A percentile compares a stretch with the other conserved stretches of the same genome.
phyloP scores from a whole-genome alignment of 371 early-diverging fungal genomes.

The Syncephalastrum sp. region DNA sequence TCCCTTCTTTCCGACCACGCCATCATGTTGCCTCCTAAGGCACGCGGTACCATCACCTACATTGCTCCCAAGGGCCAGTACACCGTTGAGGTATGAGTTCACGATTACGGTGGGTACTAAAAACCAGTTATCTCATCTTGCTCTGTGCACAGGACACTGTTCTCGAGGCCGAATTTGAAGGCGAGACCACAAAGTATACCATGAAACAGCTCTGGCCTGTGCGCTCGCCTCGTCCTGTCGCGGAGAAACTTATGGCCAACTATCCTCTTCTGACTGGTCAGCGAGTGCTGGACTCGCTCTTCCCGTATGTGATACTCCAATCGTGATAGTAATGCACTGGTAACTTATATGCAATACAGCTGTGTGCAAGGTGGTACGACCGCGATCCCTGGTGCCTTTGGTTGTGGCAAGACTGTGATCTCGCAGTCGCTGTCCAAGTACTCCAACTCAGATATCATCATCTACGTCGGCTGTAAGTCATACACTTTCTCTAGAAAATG shows the following conservation, averaged over 20 bases:
- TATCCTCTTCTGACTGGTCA: conserved; percentile 99
- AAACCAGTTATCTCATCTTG: not conserved
- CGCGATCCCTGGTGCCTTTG: conserved; percentile 99
- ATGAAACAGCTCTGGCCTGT: conserved; percentile 99
- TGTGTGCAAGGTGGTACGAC: conserved; percentile 99
- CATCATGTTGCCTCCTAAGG: conserved; percentile 96
- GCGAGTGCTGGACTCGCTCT: conserved; percentile 98
- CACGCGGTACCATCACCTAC: conserved; percentile 94
- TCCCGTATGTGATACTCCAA: conserved; percentile 71
- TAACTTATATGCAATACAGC: conserved; percentile 17
- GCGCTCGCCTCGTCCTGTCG: conserved; percentile 96
- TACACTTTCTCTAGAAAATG: not conserved
- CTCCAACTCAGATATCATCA: conserved; percentile 99
- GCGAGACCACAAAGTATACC: conserved; percentile 83
- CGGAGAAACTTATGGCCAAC: conserved; percentile 96
- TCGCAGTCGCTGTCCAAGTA: conserved; percentile 99
- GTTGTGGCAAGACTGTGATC: conserved; percentile 99
- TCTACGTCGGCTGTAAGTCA: conserved; percentile 96
- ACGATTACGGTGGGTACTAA: no score
- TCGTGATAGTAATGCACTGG: not conserved
- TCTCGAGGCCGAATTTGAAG: conserved; percentile 94
- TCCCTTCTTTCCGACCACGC: conserved; percentile 88
- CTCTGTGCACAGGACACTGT: conserved; percentile 72
- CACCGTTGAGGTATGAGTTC: conserved; percentile 67
- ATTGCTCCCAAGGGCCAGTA: conserved; percentile 97